Evolutionary conservation across 257 asterid species (phyloP), one percentile per base, ranked within the genome.

Genomic region (Forsythia suspensa): DNA sequence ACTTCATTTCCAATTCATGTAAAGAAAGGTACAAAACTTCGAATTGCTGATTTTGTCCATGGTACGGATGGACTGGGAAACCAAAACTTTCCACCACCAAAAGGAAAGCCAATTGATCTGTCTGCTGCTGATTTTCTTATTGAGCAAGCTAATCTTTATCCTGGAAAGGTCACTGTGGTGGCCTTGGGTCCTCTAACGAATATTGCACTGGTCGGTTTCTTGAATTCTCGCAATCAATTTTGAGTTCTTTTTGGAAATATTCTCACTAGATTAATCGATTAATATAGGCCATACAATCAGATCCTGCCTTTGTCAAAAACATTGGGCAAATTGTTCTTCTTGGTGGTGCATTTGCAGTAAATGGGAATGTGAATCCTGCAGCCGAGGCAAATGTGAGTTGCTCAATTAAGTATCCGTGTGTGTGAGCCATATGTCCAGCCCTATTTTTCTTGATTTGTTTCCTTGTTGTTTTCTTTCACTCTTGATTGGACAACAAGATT

Each of bases 31-130:
- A 91, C 95, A 61, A 95, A 95, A 71, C 98, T 95, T 83, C 92
- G 97, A 72, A 90, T 92, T 75, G 99, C 98, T 81, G 96, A 89
- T 87, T 95, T 95, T 73, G 99, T 93, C 82, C 99, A 95, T 81
- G 99, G 99, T 51, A 85, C 94, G 71, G 99, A 95, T 87, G 99
- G 99, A 82, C 92, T 95, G 86, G 99, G 99, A 70, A 95, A 95
- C 84, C 99, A 95, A 91, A 92, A 93, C 87, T 93, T 95, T 78
- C 97, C 97, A 83, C 91, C 97, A 40, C 97, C 99, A 42, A 85
- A 88, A 80, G 97, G 97, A 76, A 89, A 85, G 80, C 90, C 92
- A 75, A 89, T 88, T 69, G 95, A 93, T 79, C 93, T 83, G 80
- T 90, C 94, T 77, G 99, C 98, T 37, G 80, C 69, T 13, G 97